A percentile compares a stretch with the other conserved stretches of the same genome.
phyloP scores from a whole-genome alignment of 768 basidiomycete genomes.

The Kwoniella sp. region DNA sequence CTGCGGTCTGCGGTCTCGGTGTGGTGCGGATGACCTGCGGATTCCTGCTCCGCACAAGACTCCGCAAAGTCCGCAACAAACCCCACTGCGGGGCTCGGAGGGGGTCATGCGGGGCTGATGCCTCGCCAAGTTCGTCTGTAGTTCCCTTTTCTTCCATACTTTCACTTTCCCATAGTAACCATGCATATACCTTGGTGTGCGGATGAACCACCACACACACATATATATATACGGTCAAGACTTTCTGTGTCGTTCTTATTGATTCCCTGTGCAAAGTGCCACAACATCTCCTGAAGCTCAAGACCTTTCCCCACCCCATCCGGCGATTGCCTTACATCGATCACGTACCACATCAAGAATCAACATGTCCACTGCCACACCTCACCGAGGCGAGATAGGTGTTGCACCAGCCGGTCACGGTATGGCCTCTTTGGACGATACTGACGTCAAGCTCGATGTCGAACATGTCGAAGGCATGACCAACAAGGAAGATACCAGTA shows the following conservation, averaged over 20 bases:
- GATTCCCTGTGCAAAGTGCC: neutral
- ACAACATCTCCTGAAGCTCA: neutral
- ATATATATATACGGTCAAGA: neutral
- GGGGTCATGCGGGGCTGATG: neutral
- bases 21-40: no score
- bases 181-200: no score
- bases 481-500: neutral
- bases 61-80: neutral
- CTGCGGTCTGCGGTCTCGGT: neutral
- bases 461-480: conserved; percentile 20
- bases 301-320: neutral
- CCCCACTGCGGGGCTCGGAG: neutral
- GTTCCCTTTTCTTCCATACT: no score
- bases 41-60: neutral
- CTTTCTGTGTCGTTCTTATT: neutral
- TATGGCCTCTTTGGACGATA: conserved; percentile 8
- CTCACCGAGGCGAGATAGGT: neutral
- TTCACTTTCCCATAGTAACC: no score
- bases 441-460: conserved; percentile 18
- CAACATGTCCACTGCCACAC: neutral
- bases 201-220: no score
- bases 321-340: no score
- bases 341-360: no score
- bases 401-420: neutral
- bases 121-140: no score